Conservation (phyloP, 2,329 filamentous ascomycete genomes). For the Verticillium albo-atrum region DNA sequence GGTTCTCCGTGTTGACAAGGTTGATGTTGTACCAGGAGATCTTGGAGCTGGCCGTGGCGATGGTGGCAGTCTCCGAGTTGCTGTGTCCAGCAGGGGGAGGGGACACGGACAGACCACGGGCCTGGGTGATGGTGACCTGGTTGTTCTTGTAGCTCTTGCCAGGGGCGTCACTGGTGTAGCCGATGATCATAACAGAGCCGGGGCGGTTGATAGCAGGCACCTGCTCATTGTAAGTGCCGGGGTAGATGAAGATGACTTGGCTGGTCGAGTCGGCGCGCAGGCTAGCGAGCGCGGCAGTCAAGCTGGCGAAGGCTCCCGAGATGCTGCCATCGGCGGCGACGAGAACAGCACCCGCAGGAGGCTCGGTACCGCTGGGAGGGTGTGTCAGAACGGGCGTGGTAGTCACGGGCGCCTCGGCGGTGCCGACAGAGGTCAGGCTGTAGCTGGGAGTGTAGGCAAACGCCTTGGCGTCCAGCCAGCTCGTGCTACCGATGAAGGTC, state of each 20-base stretch:
- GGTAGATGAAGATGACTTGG: conserved; percentile 30
- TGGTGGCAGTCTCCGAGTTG: conserved; percentile 48
- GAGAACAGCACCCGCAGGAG: conserved; percentile 34
- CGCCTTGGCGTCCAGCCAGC: conserved; percentile 35
- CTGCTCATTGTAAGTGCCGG: conserved; percentile 55
- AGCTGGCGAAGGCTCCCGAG: conserved; percentile 19
- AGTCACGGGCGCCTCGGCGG: conserved; percentile 1
- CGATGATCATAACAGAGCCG: conserved; percentile 50
- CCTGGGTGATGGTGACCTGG: conserved; percentile 49
- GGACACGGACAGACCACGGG: conserved; percentile 23
- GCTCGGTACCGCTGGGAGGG: conserved; percentile 33
- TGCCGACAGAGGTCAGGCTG: conserved; percentile 8
- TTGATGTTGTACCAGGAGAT: conserved; percentile 59
- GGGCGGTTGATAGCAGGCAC: conserved; percentile 46
- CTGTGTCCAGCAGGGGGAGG: conserved; percentile 18
- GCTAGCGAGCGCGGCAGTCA: conserved; percentile 23
- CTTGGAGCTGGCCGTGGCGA: conserved; percentile 33
- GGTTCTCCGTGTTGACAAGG: conserved; percentile 28
- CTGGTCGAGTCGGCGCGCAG: conserved; percentile 13
- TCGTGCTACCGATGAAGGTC: conserved; percentile 32
- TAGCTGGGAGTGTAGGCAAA: conserved; percentile 32
- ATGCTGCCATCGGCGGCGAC: conserved; percentile 27
- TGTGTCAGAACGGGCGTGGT: conserved; percentile 24
- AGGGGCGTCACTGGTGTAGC: conserved; percentile 43
- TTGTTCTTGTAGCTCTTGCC: conserved; percentile 49